phyloP scores from a whole-genome alignment of 495 filamentous ascomycete genomes.

The Glonium stellatum region DNA sequence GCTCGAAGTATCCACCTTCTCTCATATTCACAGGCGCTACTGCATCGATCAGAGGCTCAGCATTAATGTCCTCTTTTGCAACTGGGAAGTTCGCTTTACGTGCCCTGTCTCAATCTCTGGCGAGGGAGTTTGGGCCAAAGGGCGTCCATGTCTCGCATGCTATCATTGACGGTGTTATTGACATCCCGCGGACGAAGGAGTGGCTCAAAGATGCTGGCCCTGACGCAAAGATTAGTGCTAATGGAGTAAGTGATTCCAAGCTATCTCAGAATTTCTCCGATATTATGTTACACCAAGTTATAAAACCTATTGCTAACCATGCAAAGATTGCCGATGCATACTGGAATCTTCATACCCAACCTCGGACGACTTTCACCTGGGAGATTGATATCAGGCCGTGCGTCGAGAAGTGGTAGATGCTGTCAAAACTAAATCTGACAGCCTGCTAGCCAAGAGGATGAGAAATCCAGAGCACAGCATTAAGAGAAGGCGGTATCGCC shows the following conservation, averaged over 20 bases:
- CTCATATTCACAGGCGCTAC: constrained; percentile 88
- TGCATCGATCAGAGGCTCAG: constrained; percentile 67
- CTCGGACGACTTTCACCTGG: constrained; percentile 69
- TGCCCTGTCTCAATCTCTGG: constrained; percentile 69
- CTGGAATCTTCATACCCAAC: constrained; percentile 84
- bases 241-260: constrained; percentile 56
- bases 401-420: constrained; percentile 63
- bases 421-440: not conserved
- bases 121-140: constrained; percentile 80
- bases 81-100: constrained; percentile 74
- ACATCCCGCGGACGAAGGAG: constrained; percentile 64
- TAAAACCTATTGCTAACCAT: not conserved
- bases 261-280: not conserved
- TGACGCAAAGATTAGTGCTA: constrained; percentile 72
- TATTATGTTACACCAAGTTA: no score
- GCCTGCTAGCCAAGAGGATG: not conserved
- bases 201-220: constrained; percentile 48
- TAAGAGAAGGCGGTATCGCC: not conserved
- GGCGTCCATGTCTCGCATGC: constrained; percentile 84
- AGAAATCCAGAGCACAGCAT: not conserved
- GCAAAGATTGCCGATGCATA: constrained; percentile 80
- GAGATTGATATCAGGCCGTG: constrained; percentile 78
- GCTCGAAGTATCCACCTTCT: constrained; percentile 57
- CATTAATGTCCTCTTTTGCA: constrained; percentile 65
- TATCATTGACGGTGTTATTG: constrained; percentile 84